These are phyloP conservation scores for Bipolaris oryzae DNA, from an alignment of 2,329 filamentous ascomycete species.

Conservation along the genomic window DNA sequence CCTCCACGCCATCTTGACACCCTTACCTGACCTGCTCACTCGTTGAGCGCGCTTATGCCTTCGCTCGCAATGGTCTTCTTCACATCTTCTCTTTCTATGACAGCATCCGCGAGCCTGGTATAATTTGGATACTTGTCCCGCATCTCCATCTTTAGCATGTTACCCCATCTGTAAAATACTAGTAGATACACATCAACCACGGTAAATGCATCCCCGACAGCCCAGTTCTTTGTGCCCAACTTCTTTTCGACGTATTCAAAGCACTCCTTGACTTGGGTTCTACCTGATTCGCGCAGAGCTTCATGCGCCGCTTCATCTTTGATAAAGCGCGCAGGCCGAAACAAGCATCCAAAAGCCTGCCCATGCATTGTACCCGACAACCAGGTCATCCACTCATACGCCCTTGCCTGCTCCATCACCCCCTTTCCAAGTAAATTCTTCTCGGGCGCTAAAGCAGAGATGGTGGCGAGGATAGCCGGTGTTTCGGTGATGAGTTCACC, in stretches of 20 bases:
- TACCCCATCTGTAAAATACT: slow-evolving; percentile 32
- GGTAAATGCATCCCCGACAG: background rate
- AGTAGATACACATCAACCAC: slow-evolving; percentile 23
- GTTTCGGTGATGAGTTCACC: slow-evolving; percentile 28
- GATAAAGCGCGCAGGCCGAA: slow-evolving; percentile 21
- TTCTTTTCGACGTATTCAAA: background rate
- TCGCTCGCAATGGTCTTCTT: background rate
- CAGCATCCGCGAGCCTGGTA: slow-evolving; percentile 13
- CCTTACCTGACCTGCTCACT: background rate
- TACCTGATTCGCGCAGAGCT: slow-evolving; percentile 6
- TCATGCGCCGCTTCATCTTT: slow-evolving; percentile 16
- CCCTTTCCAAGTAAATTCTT: slow-evolving; percentile 26
- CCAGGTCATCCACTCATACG: slow-evolving; percentile 31
- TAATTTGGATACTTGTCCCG: slow-evolving; percentile 23
- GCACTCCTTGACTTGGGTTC: background rate
- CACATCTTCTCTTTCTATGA: slow-evolving; percentile 19
- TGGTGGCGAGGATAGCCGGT: background rate
- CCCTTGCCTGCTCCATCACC: slow-evolving; percentile 18
- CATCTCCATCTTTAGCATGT: slow-evolving; percentile 18
- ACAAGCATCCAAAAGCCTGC: slow-evolving; percentile 22
- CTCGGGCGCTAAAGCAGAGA: slow-evolving; percentile 10
- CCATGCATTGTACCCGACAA: slow-evolving; percentile 29
- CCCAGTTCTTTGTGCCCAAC: background rate
- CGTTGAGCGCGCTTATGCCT: background rate
- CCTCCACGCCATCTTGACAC: too few relatives aligned